Evolutionary conservation across 1,284 basidiomycete genomes (phyloP), one percentile per base, ranked within the genome.

Genomic region (Cryptococcus neoformans): DNA sequence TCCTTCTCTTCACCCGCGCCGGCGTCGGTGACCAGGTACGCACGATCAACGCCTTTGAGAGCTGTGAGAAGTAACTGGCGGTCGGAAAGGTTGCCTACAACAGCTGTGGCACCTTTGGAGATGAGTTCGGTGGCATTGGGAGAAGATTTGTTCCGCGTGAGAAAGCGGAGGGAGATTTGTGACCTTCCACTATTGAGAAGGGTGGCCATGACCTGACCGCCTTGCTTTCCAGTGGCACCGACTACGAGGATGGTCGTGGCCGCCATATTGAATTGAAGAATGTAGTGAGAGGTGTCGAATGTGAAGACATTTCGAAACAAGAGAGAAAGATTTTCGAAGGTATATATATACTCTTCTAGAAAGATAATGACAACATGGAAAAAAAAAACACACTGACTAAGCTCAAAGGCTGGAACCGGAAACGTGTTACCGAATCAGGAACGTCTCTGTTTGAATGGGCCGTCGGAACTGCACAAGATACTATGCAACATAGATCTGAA

Each of bases 181-280:
- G 57, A 49, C 36, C 62, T 53, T 12, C 57, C 16, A 6, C 59
- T 58, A 38, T 28, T 44, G 34, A 68, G 66, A n/a, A 78, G 61
- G 42, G 77, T 65, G 16, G 62, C 55, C 39, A 80, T 67, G 34
- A 80, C 64, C 5, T 77, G 67, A 38, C 68, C 60, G 35, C 80
- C 80, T 69, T 81, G 80, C 59, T 78, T 78, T n/a, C 80, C 80
- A 3, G 81, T 81, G 9, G 80, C 80, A 11, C 80, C 80, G 40
- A 73, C 68, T 46, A 81, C 70, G 41, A 81, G 74, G 48, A 81
- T 68, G 16, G 14, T 55, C 28, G 48, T 9, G 17, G 37, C 28
- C 4, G 28, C 28, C 28, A 28, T 28, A 28, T 28, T 28, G 28
- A 16, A 38, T 11, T 17, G 47, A 28, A 28, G 28, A 28, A 28